Evolutionary conservation across 495 filamentous ascomycete genomes (phyloP).

Genomic region (Penicillium psychrofluorescens): DNA sequence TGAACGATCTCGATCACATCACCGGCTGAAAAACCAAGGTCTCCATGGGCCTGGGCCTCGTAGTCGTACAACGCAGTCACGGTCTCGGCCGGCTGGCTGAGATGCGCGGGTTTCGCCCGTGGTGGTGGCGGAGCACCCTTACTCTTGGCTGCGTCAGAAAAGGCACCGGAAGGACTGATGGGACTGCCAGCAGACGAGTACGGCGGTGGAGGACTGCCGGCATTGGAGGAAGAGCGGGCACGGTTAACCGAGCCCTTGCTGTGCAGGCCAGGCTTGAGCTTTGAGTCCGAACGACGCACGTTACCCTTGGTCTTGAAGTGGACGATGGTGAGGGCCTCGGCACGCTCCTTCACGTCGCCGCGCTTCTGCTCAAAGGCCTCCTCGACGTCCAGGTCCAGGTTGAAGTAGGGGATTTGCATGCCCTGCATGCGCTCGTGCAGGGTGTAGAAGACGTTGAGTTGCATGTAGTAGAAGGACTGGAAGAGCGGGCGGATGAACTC

Average conservation of each 20-base stretch:
- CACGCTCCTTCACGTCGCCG: slow-evolving; percentile 73
- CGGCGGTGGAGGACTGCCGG: slow-evolving; percentile 58
- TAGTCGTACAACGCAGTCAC: slow-evolving; percentile 90
- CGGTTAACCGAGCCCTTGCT: slow-evolving; percentile 22
- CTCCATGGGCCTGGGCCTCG: slow-evolving; percentile 89
- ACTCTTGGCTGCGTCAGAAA: slow-evolving; percentile 60
- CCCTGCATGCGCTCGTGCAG: slow-evolving; percentile 96
- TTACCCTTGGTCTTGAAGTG: slow-evolving; percentile 80
- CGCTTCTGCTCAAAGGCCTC: slow-evolving; percentile 84
- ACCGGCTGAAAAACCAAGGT: slow-evolving; percentile 84
- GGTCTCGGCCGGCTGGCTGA: slow-evolving; percentile 65
- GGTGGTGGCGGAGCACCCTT: slow-evolving; percentile 91
- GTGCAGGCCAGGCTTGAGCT: slow-evolving; percentile 38
- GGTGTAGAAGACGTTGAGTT: slow-evolving; percentile 98
- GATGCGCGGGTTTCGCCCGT: slow-evolving; percentile 75
- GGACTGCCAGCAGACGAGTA: slow-evolving; percentile 44
- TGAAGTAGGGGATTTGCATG: slow-evolving; percentile 95
- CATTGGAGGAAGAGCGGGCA: slow-evolving; percentile 32
- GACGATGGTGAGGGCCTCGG: slow-evolving; percentile 71
- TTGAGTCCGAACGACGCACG: slow-evolving; percentile 33
- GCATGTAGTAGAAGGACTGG: slow-evolving; percentile 99
- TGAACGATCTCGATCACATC: slow-evolving; percentile 85
- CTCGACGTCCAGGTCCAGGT: slow-evolving; percentile 81
- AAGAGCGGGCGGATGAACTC: slow-evolving; percentile 97
- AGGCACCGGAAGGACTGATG: slow-evolving; percentile 40